Percentiles rank a stretch among this genome's conserved stretches.
Conservation (phyloP, 345 rosid species). For the Eucalyptus marginata region DNA sequence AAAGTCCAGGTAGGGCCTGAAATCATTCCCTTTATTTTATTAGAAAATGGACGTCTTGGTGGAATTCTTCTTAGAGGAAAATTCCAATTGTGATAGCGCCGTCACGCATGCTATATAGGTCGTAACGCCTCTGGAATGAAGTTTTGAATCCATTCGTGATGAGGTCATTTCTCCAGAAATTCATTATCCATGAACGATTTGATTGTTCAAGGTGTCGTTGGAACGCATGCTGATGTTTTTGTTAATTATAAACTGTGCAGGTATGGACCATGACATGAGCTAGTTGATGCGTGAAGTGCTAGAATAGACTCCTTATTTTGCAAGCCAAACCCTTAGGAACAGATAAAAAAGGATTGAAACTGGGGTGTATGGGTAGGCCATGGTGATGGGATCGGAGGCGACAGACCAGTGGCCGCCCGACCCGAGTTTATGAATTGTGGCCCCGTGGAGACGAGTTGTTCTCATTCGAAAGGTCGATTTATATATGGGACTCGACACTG, state of each 20-base stretch:
- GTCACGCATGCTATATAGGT: not conserved
- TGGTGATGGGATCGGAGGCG: not conserved
- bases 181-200: not conserved
- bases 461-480: not conserved
- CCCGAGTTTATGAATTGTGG: not conserved
- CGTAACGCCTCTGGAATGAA: not conserved
- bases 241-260: not conserved
- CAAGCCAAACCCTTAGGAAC: not conserved
- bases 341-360: not conserved
- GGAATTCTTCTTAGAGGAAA: not conserved
- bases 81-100: not conserved
- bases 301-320: not conserved
- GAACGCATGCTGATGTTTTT: not conserved
- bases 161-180: not conserved
- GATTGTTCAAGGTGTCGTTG: not conserved
- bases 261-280: not conserved
- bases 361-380: not conserved
- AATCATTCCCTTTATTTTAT: not conserved
- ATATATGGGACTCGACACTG: not conserved
- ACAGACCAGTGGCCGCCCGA: not conserved
- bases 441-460: not conserved
- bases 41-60: not conserved
- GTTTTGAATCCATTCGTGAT: not conserved
- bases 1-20: not conserved
- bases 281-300: not conserved